A percentile compares a stretch with the other conserved stretches of the same genome.
phyloP scores from a whole-genome alignment of 345 rosid species.

The Gossypium longicalyx region DNA sequence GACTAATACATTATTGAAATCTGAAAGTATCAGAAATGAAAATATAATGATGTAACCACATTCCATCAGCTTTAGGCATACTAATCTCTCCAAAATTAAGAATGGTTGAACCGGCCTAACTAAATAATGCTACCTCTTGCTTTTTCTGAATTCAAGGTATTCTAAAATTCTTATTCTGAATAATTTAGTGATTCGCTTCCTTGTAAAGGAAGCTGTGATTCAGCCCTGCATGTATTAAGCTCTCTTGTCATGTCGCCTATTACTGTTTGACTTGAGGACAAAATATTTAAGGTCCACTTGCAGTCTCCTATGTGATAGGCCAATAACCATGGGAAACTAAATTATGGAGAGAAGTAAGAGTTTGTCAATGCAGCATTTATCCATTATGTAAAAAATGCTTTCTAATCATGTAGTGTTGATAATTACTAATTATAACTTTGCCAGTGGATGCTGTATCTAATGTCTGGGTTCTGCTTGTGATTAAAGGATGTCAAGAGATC shows the following conservation, averaged over 20 bases:
- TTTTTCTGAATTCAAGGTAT: background rate
- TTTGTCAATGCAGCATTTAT: background rate
- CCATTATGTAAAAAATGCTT: background rate
- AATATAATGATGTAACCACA: background rate
- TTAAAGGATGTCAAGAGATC: constrained; percentile 58
- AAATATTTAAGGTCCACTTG: background rate
- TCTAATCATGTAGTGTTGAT: background rate
- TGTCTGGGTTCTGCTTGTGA: constrained; percentile 7
- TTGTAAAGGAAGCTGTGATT: background rate
- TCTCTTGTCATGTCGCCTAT: background rate
- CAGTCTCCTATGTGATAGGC: background rate
- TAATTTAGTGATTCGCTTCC: background rate
- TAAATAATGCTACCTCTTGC: background rate
- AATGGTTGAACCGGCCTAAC: background rate
- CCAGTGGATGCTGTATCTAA: background rate
- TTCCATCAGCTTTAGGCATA: background rate
- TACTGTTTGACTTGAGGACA: background rate
- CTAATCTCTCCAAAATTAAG: background rate
- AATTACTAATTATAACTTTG: background rate
- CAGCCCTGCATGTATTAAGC: background rate
- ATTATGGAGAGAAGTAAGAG: background rate
- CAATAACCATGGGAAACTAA: background rate
- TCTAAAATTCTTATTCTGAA: background rate
- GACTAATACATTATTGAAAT: background rate
- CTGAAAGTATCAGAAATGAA: background rate